Conservation (phyloP, 176 grass and related monocot genomes). For the Avena atlantica region DNA sequence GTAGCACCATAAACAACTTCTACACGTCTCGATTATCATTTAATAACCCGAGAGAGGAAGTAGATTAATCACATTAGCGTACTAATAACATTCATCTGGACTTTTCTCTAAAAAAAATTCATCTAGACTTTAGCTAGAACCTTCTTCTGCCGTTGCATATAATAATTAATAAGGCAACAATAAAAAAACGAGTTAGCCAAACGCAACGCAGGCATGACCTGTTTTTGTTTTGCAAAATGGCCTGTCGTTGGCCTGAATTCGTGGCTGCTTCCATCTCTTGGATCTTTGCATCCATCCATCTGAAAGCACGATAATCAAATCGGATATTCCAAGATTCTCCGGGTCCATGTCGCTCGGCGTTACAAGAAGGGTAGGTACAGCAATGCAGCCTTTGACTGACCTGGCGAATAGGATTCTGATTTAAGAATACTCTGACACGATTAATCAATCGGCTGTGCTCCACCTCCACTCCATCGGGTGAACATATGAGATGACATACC, state of each 20-base stretch:
- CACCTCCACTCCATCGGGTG: background rate
- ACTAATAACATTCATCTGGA: background rate
- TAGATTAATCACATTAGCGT: background rate
- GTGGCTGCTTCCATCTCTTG: constrained; percentile 22
- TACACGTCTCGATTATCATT: background rate
- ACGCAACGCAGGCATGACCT: background rate
- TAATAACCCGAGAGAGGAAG: background rate
- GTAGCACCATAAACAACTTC: constrained; percentile 26
- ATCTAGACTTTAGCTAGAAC: background rate
- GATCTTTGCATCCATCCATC: background rate
- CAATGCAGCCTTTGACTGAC: constrained; percentile 18
- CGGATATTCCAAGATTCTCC: background rate
- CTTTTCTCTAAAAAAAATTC: too few relatives aligned
- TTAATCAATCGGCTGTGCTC: background rate
- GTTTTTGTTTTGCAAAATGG: background rate
- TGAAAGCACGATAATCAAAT: constrained; percentile 5
- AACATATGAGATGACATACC: background rate
- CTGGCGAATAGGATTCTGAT: background rate
- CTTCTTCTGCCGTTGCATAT: background rate
- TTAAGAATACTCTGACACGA: background rate
- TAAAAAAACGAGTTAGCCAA: background rate
- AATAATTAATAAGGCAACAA: background rate
- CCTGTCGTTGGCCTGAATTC: background rate
- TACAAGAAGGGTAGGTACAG: background rate
- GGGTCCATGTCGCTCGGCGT: background rate